Conservation (phyloP, 1,284 basidiomycete species). For the Thelephora terrestris region DNA sequence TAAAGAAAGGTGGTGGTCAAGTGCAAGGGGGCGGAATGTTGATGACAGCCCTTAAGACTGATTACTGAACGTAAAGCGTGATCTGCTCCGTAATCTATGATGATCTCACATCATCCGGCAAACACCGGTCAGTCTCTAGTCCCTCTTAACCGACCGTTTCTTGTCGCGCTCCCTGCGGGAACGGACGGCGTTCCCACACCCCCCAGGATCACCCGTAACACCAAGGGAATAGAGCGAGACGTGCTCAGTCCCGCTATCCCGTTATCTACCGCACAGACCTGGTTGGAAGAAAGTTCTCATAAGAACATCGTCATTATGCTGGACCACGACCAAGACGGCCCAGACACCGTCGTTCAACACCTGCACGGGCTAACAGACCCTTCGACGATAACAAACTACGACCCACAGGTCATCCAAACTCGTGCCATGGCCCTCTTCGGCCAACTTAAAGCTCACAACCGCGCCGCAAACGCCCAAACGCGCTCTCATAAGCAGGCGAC, state of each 20-base stretch:
- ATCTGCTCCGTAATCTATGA: no score
- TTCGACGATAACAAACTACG: conserved; percentile 37
- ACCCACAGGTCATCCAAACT: conserved; percentile 43
- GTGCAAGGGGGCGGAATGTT: conserved; percentile 4
- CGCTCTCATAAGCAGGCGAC: conserved; percentile 62
- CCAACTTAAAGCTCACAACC: conserved; percentile 65
- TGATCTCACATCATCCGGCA: no score
- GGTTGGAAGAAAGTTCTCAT: no score
- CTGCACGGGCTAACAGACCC: conserved; percentile 47
- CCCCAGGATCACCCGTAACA: neutral
- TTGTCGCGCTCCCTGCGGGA: neutral
- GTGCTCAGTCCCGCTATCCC: no score
- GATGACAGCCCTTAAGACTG: conserved; percentile 6
- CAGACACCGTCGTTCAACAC: conserved; percentile 37
- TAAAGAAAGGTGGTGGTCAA: conserved; percentile 8
- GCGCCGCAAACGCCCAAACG: conserved; percentile 59
- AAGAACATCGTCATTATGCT: neutral
- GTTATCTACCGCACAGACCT: no score
- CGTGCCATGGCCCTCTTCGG: conserved; percentile 64
- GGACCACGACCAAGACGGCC: conserved; percentile 4
- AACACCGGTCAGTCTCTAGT: no score
- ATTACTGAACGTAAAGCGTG: no score
- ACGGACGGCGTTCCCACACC: conserved; percentile 8
- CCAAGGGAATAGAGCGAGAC: neutral
- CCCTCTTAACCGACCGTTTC: no score